Base-by-base conservation (phyloP, 73 alveolate species). In the Paramecium primaurelia region DNA sequence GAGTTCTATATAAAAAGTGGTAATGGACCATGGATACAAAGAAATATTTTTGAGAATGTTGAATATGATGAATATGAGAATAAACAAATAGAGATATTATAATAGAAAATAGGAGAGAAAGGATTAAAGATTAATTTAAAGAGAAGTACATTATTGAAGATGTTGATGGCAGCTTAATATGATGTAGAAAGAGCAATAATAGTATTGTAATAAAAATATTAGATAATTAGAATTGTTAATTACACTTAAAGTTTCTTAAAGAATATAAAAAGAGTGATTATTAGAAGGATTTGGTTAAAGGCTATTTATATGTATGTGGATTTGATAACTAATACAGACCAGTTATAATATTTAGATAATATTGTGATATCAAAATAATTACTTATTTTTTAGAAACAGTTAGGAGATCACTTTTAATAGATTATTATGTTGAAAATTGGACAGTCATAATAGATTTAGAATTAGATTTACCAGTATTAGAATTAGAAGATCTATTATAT, bases 1-100 rank as follows among this genome's bases (percentile, higher is more conserved):
- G 88, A 75, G 20, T 75, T 75, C 88, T 75, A 75, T 20, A 75
- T 75, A 75, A 75, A 75, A 75, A 75, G 88, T 36, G 88, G 88
- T 20, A 75, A 42, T 42, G 58, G 60, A n/a, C 68, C 68, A 4
- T 9, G 38, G 38, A 75, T 75, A 2, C 9, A 38, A 8, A 75
- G 88, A 38, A 75, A 75, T 20, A 38, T 75, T 18, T 75, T 38
- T 18, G 88, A 75, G 47, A 42, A 42, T 38, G 88, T 75, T 3
- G 88, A 75, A 36, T 75, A 75, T 22, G 88, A 75, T 75, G 88
- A 75, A 30, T 75, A 75, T 75, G 88, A 75, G 12, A 75, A 36
- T 25, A 34, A 75, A 37, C 60, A 38, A 20, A 75, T 75, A 30
- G 30, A 38, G n/a, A 42, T 25, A 3, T 42, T 75, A 8, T 36